A percentile compares a stretch with the other conserved stretches of the same genome.
These are phyloP conservation scores for Desmodesmus armatus DNA, from an alignment of 139 green algal species.

Conservation along the genomic window DNA sequence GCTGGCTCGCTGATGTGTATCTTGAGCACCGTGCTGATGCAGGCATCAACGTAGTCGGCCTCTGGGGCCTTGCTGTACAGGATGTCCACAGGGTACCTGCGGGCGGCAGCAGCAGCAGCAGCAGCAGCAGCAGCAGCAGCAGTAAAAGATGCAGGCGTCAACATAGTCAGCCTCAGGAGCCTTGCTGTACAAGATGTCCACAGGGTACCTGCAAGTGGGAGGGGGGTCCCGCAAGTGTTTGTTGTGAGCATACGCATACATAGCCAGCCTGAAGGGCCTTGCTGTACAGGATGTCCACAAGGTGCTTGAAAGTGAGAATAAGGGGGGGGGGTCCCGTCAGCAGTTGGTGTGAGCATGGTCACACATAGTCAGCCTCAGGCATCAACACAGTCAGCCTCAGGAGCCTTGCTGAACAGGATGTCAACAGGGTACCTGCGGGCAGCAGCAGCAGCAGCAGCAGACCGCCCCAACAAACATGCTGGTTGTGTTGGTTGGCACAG, in stretches of 20 bases:
- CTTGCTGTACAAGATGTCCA: constrained; percentile 99
- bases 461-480: no score
- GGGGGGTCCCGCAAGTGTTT: no score
- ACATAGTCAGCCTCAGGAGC: constrained; percentile 96
- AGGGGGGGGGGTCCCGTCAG: no score
- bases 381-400: constrained; percentile 96
- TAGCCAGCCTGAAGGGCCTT: constrained; percentile 97
- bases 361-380: no score
- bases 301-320: constrained; percentile 82
- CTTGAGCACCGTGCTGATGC: constrained; percentile 87
- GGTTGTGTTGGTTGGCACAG: no score
- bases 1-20: constrained; percentile 86
- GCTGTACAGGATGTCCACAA: constrained; percentile 98
- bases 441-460: no score
- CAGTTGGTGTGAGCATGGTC: no score
- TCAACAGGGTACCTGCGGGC: constrained; percentile 92
- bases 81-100: constrained; percentile 96
- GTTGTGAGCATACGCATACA: constrained; percentile 85
- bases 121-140: no score
- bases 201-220: constrained; percentile 80
- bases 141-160: constrained; percentile 80
- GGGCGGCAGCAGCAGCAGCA: no score
- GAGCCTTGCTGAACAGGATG: constrained; percentile 97
- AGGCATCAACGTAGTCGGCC: constrained; percentile 95
- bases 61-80: constrained; percentile 97